phyloP scores from a whole-genome alignment of 2,329 filamentous ascomycete species.

The Nothopassalora personata region DNA sequence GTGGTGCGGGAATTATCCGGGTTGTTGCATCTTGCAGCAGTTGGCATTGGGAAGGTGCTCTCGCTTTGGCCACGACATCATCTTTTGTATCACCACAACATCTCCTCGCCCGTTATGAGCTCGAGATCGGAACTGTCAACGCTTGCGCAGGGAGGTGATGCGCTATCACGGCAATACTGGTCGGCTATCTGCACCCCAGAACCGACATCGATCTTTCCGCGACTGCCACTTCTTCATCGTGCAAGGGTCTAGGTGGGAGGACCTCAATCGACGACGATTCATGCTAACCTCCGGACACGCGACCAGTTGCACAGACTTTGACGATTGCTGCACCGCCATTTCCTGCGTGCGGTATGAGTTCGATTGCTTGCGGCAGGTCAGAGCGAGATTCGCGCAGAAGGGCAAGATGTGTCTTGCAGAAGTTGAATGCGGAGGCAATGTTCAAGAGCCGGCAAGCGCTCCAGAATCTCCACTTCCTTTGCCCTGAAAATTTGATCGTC shows the following conservation, averaged over 20 bases:
- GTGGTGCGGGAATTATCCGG: not conserved
- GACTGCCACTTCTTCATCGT: no score
- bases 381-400: not conserved
- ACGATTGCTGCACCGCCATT: not conserved
- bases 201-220: no score
- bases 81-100: not conserved
- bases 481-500: slow-evolving; percentile 4
- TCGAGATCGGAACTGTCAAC: not conserved
- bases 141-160: no score
- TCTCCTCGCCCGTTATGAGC: not conserved
- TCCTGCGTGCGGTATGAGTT: not conserved
- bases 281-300: no score
- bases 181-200: no score
- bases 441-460: not conserved
- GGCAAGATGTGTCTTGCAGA: not conserved
- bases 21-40: no score
- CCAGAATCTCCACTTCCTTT: not conserved
- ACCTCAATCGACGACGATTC: no score
- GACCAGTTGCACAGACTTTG: not conserved
- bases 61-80: not conserved
- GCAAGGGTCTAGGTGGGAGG: no score
- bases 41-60: not conserved
- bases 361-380: not conserved
- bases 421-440: not conserved
- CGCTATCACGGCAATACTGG: no score